Evolutionary conservation across 2,329 filamentous ascomycete species (phyloP).

Genomic region (Paraconiothyrium brasiliense): DNA sequence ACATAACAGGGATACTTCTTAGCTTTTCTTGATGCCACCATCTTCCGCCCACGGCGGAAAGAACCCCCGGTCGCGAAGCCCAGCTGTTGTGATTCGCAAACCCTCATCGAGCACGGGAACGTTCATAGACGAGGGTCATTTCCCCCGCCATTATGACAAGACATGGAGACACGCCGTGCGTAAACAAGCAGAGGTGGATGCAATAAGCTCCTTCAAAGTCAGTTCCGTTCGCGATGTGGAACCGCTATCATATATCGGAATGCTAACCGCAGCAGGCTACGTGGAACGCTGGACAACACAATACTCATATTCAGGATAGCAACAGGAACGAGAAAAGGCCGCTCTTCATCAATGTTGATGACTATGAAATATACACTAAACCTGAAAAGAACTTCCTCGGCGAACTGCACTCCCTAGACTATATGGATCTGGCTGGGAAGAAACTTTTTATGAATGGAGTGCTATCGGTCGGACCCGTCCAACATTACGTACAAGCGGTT

Average conservation of each 20-base stretch:
- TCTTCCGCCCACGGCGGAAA: not conserved
- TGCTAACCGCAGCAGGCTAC: slow-evolving; percentile 14
- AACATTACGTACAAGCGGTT: slow-evolving; percentile 64
- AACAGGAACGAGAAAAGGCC: slow-evolving; percentile 15
- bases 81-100: slow-evolving; percentile 10
- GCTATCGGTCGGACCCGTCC: slow-evolving; percentile 56
- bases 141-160: slow-evolving; percentile 23
- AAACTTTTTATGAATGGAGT: slow-evolving; percentile 39
- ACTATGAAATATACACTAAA: slow-evolving; percentile 38
- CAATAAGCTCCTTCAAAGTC: slow-evolving; percentile 22
- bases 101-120: not conserved
- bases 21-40: not conserved
- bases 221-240: not conserved
- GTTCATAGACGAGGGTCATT: slow-evolving; percentile 17
- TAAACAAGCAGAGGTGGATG: slow-evolving; percentile 19
- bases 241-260: no score
- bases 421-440: slow-evolving; percentile 28
- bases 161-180: slow-evolving; percentile 23
- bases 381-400: slow-evolving; percentile 16
- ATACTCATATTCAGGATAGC: slow-evolving; percentile 10
- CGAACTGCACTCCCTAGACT: slow-evolving; percentile 32
- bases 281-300: slow-evolving; percentile 15
- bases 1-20: no score
- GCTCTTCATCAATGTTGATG: slow-evolving; percentile 28
- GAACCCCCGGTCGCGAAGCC: slow-evolving; percentile 7